Evolutionary conservation across 2,329 filamentous ascomycete genomes (phyloP), one percentile per base, ranked within the genome.

Genomic region (Sarocladiaceae sp.): DNA sequence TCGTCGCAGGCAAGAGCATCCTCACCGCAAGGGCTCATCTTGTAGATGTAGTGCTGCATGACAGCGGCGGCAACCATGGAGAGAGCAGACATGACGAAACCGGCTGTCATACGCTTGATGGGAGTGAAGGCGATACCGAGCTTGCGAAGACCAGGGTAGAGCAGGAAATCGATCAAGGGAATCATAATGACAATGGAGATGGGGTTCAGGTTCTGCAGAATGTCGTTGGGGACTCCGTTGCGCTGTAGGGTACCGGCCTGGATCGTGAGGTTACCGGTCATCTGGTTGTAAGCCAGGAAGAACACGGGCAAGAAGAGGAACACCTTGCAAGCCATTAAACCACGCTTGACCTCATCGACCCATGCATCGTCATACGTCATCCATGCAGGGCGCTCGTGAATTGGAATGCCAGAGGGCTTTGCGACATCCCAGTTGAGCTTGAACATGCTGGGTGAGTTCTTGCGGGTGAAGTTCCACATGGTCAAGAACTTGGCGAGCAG

Each of bases 331-430:
- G 86, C 85, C 59, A 79, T 75, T 53, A 88, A 72, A 55, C 86
- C 87, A 68, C 87, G 84, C 50, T 77, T 76, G 47, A 91, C 83
- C 64, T 92, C 86, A 63, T 90, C 87, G 29, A 93, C 88, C 87
- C 88, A 93, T 50, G 82, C 81, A 59, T 93, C 89, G 56, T 93
- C 88, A 59, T 90, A 91, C 0, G 84, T 87, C 85, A 92, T 91
- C 87, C 87, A 92, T 0, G 52, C 36, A 0, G 87, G 87, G 52
- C 83, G 83, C 56, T 75, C 64, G 1, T 66, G 66, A 33, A 76
- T 70, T 10, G 77, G 70, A 5, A 89, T 74, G 31, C 74, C 71
- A 63, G 82, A 87, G 3, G 87, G 87, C 70, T 88, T 88, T 54
- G 83, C 82, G 3, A 73, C 63, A 23, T 89, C 82, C 83, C 86